These are phyloP conservation scores for Solanum habrochaites DNA, from an alignment of 257 asterid genomes.

Conservation along the genomic window DNA sequence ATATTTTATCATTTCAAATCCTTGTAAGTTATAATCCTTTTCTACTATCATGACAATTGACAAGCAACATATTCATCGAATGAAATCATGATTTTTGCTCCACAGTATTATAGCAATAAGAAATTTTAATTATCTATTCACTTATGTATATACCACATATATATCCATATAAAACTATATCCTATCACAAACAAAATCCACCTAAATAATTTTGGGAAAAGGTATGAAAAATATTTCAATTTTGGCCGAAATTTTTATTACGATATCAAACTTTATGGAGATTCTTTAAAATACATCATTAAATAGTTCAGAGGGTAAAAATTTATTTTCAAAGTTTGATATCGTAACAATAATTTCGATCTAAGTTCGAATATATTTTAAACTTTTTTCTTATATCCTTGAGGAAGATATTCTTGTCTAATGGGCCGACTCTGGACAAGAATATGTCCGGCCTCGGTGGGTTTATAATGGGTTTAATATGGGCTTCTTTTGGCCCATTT, in stretches of 20 bases:
- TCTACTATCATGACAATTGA: background rate
- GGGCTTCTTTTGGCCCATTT: background rate
- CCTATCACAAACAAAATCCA: background rate
- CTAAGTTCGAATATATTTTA: too few relatives aligned
- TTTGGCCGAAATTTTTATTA: too few relatives aligned
- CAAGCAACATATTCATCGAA: background rate
- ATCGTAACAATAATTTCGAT: too few relatives aligned
- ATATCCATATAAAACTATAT: background rate
- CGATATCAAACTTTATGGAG: too few relatives aligned
- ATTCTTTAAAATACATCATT: too few relatives aligned
- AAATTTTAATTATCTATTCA: background rate
- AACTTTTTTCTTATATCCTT: too few relatives aligned
- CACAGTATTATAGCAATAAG: background rate
- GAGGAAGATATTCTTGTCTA: background rate
- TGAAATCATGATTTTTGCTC: background rate
- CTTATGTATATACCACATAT: background rate
- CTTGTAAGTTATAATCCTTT: background rate
- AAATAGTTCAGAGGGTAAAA: too few relatives aligned
- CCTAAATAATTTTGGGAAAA: background rate
- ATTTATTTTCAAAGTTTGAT: accelerated
- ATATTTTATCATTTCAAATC: background rate
- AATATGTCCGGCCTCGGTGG: background rate
- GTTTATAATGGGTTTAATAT: background rate
- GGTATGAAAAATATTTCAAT: too few relatives aligned
- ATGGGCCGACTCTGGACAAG: background rate